A percentile compares a stretch with the other conserved stretches of the same genome.
Conservation (phyloP, 2,329 filamentous ascomycete species). For the Phyllosticta ampelicida region DNA sequence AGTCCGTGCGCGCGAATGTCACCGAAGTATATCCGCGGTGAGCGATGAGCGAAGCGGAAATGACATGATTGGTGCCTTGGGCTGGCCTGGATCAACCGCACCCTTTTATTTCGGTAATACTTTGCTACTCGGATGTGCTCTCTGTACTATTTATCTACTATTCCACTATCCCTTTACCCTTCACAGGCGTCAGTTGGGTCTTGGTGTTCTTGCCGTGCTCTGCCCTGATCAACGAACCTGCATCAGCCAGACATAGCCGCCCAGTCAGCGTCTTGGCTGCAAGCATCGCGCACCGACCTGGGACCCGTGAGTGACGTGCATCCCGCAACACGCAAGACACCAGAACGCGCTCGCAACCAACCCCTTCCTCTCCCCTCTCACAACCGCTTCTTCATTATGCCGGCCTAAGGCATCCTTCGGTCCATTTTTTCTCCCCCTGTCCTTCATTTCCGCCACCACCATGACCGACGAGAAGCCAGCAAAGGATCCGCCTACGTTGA, state of each 20-base stretch:
- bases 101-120: not conserved
- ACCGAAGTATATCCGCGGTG: not conserved
- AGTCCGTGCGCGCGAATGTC: not conserved
- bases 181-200: not conserved
- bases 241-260: not conserved
- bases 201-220: not conserved
- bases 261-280: not conserved
- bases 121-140: not conserved
- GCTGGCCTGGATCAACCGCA: too few species aligned
- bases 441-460: not conserved
- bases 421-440: not conserved
- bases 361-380: not conserved
- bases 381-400: not conserved
- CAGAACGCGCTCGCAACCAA: slow-evolving; percentile 1
- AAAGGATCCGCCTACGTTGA: slow-evolving; percentile 21
- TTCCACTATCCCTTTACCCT: not conserved
- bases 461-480: slow-evolving; percentile 27
- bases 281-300: not conserved
- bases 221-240: not conserved
- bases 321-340: slow-evolving; percentile 1
- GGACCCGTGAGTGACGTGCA: slow-evolving; percentile 4
- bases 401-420: not conserved
- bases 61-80: not conserved
- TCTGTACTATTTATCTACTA: too few species aligned
- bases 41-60: not conserved